These are phyloP conservation scores for Conticribra guillardii DNA, from an alignment of 108 stramenopile genomes.

Conservation along the genomic window DNA sequence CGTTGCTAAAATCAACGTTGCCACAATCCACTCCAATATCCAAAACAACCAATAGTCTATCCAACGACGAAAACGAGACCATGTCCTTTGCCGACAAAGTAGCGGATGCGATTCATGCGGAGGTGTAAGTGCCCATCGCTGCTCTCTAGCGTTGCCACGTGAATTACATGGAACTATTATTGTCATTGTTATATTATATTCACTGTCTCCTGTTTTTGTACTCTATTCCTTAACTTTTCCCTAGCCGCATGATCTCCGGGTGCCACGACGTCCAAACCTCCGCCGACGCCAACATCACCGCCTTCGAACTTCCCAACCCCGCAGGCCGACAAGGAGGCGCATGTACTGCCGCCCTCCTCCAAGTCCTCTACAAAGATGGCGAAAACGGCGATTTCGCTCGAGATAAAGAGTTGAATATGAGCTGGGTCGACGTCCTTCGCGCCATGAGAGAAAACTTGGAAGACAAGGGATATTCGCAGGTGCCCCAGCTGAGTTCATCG, in stretches of 20 bases:
- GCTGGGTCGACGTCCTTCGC: constrained; percentile 78
- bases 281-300: constrained; percentile 43
- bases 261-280: constrained; percentile 51
- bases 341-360: constrained; percentile 89
- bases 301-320: constrained; percentile 83
- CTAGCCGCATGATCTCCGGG: constrained; percentile 57
- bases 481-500: constrained; percentile 55
- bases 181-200: too few relatives aligned
- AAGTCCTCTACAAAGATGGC: constrained; percentile 65
- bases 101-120: too few relatives aligned
- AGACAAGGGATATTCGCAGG: constrained; percentile 35
- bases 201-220: too few relatives aligned
- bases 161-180: too few relatives aligned
- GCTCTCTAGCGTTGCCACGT: too few relatives aligned
- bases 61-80: too few relatives aligned
- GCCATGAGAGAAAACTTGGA: constrained; percentile 63
- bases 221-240: too few relatives aligned
- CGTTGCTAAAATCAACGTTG: too few relatives aligned
- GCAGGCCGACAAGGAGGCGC: constrained; percentile 84
- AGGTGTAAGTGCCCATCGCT: too few relatives aligned
- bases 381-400: constrained; percentile 27
- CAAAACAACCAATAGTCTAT: too few relatives aligned
- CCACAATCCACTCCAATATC: too few relatives aligned
- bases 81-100: too few relatives aligned
- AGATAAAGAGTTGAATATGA: constrained; percentile 26